These are phyloP conservation scores for Alternaria burnsii DNA, from an alignment of 2,329 filamentous ascomycete species.

Conservation along the genomic window DNA sequence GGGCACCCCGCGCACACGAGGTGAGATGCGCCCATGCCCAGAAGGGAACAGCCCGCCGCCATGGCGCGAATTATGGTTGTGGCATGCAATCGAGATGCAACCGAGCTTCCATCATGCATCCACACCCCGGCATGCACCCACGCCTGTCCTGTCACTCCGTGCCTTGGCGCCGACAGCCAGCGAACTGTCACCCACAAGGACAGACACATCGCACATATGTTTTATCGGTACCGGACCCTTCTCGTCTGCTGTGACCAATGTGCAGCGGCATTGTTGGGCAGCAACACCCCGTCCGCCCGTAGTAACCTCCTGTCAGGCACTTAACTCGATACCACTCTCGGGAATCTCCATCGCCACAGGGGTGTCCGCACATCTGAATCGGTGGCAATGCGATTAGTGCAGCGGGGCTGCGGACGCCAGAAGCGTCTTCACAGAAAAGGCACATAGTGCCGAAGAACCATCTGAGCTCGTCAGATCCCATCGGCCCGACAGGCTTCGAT, in stretches of 20 bases:
- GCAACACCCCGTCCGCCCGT: slow-evolving; percentile 7
- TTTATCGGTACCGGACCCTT: not conserved
- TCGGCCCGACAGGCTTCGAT: slow-evolving; percentile 19
- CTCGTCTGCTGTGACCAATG: not conserved
- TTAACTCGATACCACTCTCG: slow-evolving; percentile 17
- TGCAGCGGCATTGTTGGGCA: slow-evolving; percentile 15
- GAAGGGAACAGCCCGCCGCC: slow-evolving; percentile 25
- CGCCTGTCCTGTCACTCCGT: slow-evolving; percentile 24
- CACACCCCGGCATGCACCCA: slow-evolving; percentile 22
- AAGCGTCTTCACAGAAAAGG: slow-evolving; percentile 15
- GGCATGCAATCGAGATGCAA: slow-evolving; percentile 38
- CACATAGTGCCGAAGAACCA: slow-evolving; percentile 19
- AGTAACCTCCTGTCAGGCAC: slow-evolving; percentile 6
- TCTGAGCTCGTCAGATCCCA: slow-evolving; percentile 18
- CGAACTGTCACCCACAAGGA: slow-evolving; percentile 14
- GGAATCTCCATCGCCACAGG: slow-evolving; percentile 23
- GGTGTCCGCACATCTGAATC: slow-evolving; percentile 27
- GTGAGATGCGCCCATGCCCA: slow-evolving; percentile 28
- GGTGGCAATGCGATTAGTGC: slow-evolving; percentile 24
- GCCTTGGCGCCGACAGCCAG: slow-evolving; percentile 24
- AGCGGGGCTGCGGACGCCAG: slow-evolving; percentile 24
- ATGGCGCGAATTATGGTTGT: slow-evolving; percentile 32
- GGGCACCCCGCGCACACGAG: slow-evolving; percentile 29
- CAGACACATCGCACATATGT: slow-evolving; percentile 3
- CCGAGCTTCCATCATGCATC: slow-evolving; percentile 30